These are phyloP conservation scores for Ustilago tritici DNA, from an alignment of 1,284 basidiomycete genomes.

Conservation along the genomic window DNA sequence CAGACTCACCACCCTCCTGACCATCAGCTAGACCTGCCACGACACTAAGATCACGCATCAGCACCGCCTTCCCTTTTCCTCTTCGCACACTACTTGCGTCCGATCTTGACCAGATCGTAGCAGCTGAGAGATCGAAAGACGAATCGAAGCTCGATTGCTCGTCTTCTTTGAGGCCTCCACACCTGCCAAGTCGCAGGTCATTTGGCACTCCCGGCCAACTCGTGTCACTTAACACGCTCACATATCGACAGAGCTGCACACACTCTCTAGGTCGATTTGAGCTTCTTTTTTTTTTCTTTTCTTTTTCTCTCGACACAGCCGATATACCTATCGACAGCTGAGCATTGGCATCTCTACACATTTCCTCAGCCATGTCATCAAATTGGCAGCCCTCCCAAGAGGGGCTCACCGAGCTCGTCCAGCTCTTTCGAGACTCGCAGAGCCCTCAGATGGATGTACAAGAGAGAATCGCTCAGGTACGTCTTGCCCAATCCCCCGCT, in stretches of 20 bases:
- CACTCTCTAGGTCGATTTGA: conserved; percentile 1
- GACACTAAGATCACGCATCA: neutral
- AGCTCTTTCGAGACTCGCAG: conserved; percentile 65
- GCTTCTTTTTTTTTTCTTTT: neutral
- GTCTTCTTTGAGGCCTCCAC: neutral
- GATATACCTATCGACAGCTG: neutral
- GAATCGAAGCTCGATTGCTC: neutral
- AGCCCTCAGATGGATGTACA: conserved; percentile 61
- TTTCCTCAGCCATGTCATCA: conserved; percentile 36
- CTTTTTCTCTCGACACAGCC: neutral
- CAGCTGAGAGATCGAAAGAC: neutral
- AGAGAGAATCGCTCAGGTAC: conserved; percentile 57
- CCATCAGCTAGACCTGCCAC: neutral
- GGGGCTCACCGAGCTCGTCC: conserved; percentile 61
- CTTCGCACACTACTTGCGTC: neutral
- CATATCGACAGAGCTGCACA: neutral
- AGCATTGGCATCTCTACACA: conserved; percentile 3
- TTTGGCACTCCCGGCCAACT: neutral
- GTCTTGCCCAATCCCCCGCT: conserved; percentile 3
- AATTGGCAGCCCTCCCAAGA: conserved; percentile 62
- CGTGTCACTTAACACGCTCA: conserved; percentile 3
- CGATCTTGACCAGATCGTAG: neutral
- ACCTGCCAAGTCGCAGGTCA: neutral
- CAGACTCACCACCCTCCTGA: neutral
- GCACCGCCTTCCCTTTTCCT: neutral